Base-by-base conservation (phyloP, 1,284 basidiomycete species). In the Rhodofomes roseus region DNA sequence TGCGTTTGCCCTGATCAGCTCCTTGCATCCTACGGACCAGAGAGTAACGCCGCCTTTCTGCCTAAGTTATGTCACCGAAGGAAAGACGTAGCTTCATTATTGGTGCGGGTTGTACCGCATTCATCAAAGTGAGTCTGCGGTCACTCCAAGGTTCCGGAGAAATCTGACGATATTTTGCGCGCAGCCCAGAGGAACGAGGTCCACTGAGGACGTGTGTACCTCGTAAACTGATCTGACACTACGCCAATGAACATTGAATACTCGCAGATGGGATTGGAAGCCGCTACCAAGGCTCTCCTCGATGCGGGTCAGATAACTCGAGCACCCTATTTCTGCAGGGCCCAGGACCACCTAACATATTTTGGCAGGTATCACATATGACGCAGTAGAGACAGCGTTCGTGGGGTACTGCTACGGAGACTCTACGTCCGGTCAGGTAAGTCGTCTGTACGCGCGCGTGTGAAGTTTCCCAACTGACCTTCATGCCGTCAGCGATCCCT, bases 381-480 rank as follows among this genome's bases (percentile, higher is more conserved):
- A 95, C 68, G 75, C 76, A 0, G 74, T 95, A 34, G 80, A 95
- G 70, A 84, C 81, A 36, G 93, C 92, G 0, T 87, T 79, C 63
- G 92, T 90, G n/a, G 92, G 92, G 18, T 92, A 87, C 72, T 86
- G 84, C 68, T 92, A 86, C 64, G 90, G 89, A 3, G 91, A 93
- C 69, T 91, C 89, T 43, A 93, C 91, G 0, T 83, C 82, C 64
- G 93, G 93, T 22, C 93, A 95, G 75, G 87, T 85, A 67, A 34
- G 73, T 23, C 36, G 23, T 31, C 36, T 22, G 29, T 39, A n/a
- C n/a, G n/a, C 50, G 22, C 1, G 20, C 12, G 29, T 16, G 4
- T 16, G 7, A 18, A 6, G 3, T 52, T 22, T 8, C 22, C n/a
- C 50, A 9, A 36, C 34, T 52, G 50, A 52, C 27, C 29, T n/a